Evolutionary conservation across 768 basidiomycete species (phyloP).

Genomic region (Mycena vulgaris): DNA sequence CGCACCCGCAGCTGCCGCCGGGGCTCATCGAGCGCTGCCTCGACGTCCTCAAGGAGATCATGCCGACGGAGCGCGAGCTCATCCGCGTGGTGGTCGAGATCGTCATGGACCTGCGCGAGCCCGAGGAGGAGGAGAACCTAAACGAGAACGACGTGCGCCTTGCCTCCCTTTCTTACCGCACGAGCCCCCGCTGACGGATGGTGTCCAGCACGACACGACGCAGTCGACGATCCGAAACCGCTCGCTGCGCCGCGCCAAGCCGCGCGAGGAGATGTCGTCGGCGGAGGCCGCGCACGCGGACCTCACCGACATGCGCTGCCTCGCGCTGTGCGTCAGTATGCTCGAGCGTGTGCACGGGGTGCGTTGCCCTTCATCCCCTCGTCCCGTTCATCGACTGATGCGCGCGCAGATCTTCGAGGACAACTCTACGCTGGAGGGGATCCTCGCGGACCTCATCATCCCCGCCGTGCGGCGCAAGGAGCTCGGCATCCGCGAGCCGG

Average conservation of each 20-base stretch:
- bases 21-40: slow-evolving; percentile 84
- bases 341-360: slow-evolving; percentile 94
- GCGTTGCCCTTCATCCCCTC: slow-evolving; percentile 50
- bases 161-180: neutral
- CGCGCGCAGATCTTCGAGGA: slow-evolving; percentile 74
- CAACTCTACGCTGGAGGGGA: slow-evolving; percentile 86
- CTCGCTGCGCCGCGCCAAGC: slow-evolving; percentile 52
- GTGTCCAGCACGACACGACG: slow-evolving; percentile 49
- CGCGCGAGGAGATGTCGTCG: slow-evolving; percentile 73
- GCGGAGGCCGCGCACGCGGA: slow-evolving; percentile 80
- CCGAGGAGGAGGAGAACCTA: slow-evolving; percentile 56
- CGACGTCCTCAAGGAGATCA: slow-evolving; percentile 88
- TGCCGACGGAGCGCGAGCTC: slow-evolving; percentile 87
- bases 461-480: slow-evolving; percentile 94
- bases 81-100: slow-evolving; percentile 92
- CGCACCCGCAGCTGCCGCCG: slow-evolving; percentile 85
- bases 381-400: slow-evolving; percentile 19
- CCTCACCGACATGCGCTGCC: slow-evolving; percentile 84
- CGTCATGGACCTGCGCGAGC: slow-evolving; percentile 80
- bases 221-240: slow-evolving; percentile 39
- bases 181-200: neutral
- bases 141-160: slow-evolving; percentile 38
- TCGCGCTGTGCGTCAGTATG: slow-evolving; percentile 88
- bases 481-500: slow-evolving; percentile 83
- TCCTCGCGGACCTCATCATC: slow-evolving; percentile 89